phyloP scores from a whole-genome alignment of 495 filamentous ascomycete genomes.

The Cudoniella acicularis region DNA sequence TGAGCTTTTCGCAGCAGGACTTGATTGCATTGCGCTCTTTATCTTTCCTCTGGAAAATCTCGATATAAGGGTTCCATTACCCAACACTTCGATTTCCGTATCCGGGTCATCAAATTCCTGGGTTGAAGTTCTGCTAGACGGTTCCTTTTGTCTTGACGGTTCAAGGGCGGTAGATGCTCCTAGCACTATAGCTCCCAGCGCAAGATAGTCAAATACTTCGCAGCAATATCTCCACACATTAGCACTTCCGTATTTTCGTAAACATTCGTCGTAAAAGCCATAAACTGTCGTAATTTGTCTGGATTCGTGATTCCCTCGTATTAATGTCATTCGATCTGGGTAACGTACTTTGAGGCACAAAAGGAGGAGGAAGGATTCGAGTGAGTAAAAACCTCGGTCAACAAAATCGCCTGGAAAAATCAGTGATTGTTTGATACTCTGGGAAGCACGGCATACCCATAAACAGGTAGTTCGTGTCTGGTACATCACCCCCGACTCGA shows the following conservation, averaged over 20 bases:
- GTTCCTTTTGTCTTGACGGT: slow-evolving; percentile 43
- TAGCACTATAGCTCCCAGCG: slow-evolving; percentile 88
- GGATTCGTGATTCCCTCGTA: slow-evolving; percentile 96
- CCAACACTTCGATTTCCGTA: slow-evolving; percentile 87
- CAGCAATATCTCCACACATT: slow-evolving; percentile 99
- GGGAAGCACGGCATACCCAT: slow-evolving; percentile 61
- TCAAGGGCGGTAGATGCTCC: slow-evolving; percentile 75
- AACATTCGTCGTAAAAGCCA: slow-evolving; percentile 97
- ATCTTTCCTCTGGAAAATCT: slow-evolving; percentile 54
- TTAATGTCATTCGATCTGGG: slow-evolving; percentile 94
- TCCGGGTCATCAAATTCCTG: slow-evolving; percentile 56
- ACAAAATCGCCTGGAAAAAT: slow-evolving; percentile 77
- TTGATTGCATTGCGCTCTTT: slow-evolving; percentile 21
- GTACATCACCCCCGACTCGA: slow-evolving; percentile 89
- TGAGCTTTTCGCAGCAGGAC: slow-evolving; percentile 22
- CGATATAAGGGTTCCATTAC: slow-evolving; percentile 73
- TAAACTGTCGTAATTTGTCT: slow-evolving; percentile 97
- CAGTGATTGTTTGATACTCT: slow-evolving; percentile 1
- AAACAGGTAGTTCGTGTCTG: slow-evolving; percentile 97
- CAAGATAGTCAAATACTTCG: slow-evolving; percentile 97
- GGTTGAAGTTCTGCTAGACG: slow-evolving; percentile 34
- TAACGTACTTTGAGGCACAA: slow-evolving; percentile 96
- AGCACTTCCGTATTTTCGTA: slow-evolving; percentile 94
- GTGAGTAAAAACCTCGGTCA: slow-evolving; percentile 95
- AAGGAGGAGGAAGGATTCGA: slow-evolving; percentile 93